Conservation (phyloP, 75 land plant species). For the Cunninghamia lanceolata region DNA sequence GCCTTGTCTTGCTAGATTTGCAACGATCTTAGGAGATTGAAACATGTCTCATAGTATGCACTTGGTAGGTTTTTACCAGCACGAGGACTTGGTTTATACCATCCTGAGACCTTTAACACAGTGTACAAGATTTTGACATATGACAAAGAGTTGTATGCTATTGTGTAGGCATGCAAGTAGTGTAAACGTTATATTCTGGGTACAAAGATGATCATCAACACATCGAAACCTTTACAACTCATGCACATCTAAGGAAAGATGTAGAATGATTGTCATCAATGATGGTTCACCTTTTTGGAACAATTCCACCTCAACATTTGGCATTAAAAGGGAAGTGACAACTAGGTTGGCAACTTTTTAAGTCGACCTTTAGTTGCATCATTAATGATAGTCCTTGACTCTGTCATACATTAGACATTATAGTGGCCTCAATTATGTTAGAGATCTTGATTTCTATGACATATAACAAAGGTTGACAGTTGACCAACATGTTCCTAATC, state of each 20-base stretch:
- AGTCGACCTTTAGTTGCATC: not conserved
- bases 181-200: no score
- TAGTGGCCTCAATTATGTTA: not conserved
- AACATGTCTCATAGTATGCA: no score
- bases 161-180: not conserved
- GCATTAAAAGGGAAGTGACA: not conserved
- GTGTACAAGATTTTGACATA: not conserved
- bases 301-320: not conserved
- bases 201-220: no score
- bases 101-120: no score
- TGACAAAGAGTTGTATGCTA: not conserved
- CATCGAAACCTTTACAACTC: no score
- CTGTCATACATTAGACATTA: not conserved
- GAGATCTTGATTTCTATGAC: not conserved
- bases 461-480: not conserved
- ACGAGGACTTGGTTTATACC: no score
- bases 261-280: no score
- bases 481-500: not conserved
- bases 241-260: no score
- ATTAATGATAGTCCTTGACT: not conserved
- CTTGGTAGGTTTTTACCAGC: no score
- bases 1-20: no score
- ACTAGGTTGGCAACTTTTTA: not conserved
- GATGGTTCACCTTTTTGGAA: no score
- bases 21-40: no score